phyloP scores from a whole-genome alignment of 257 asterid species.

The Solanum chaucha region DNA sequence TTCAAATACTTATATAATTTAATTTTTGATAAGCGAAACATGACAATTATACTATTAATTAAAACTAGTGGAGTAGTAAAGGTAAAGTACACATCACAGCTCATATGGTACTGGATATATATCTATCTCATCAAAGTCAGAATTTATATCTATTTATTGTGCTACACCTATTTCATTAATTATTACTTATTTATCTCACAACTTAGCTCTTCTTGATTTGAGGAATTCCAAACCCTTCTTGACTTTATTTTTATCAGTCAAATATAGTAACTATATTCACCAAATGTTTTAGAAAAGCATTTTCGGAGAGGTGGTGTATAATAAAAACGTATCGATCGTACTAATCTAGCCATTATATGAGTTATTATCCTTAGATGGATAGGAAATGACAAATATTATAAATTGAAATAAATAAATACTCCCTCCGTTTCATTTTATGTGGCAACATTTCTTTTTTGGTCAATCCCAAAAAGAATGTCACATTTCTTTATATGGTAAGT shows the following conservation, averaged over 20 bases:
- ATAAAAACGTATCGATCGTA: background rate
- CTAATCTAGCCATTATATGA: background rate
- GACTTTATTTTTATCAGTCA: background rate
- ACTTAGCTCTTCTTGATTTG: background rate
- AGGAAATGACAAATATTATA: no score
- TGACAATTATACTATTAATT: no score
- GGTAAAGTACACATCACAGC: background rate
- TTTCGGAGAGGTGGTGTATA: background rate
- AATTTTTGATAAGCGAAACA: no score
- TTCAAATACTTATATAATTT: no score
- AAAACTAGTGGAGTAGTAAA: background rate
- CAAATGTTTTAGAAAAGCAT: background rate
- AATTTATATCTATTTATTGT: background rate
- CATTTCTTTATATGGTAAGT: no score
- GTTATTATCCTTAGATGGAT: rapidly evolving
- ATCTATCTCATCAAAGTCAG: background rate
- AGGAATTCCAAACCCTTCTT: background rate
- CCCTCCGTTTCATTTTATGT: no score
- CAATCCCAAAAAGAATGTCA: no score
- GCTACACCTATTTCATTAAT: background rate
- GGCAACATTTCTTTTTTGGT: no score
- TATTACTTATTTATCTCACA: background rate
- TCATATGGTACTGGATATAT: background rate
- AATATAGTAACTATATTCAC: background rate
- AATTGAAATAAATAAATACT: no score